Conservation (phyloP, 768 basidiomycete genomes). For the Naganishia vaughanmartiniae region DNA sequence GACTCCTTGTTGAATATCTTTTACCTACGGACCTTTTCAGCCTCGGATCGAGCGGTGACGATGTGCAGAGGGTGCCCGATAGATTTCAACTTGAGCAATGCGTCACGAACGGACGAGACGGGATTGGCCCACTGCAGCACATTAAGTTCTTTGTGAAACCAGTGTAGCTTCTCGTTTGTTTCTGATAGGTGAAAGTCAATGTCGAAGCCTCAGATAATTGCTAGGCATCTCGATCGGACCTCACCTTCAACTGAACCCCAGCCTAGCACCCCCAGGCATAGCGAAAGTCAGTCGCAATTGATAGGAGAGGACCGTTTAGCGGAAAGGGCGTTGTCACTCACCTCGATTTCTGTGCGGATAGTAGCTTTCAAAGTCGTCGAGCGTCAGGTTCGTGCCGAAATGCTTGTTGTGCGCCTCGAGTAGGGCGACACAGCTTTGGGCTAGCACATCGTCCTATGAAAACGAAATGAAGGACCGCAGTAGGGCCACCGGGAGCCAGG, state of each 20-base stretch:
- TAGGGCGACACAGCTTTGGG: constrained; percentile 17
- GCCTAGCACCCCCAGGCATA: not conserved
- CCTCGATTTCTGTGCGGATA: constrained; percentile 26
- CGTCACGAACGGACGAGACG: not conserved
- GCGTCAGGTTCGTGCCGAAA: constrained; percentile 12
- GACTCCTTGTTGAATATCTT: not conserved
- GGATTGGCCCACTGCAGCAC: constrained; percentile 19
- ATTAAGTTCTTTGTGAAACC: constrained; percentile 23
- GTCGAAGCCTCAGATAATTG: not conserved
- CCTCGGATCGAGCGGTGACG: constrained; percentile 38
- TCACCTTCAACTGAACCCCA: constrained; percentile 29
- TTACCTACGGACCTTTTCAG: not conserved
- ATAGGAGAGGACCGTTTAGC: not conserved
- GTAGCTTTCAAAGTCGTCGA: constrained; percentile 26
- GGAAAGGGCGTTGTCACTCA: not conserved
- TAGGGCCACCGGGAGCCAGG: not conserved
- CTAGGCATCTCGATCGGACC: not conserved
- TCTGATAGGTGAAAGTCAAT: not conserved
- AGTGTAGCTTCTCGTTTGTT: constrained; percentile 16
- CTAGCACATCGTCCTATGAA: constrained; percentile 25
- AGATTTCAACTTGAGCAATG: constrained; percentile 1
- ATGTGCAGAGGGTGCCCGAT: constrained; percentile 43
- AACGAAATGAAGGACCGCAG: not conserved
- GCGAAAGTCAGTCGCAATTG: not conserved
- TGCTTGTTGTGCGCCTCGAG: constrained; percentile 25